Evolutionary conservation across 139 green algal genomes (phyloP).

Genomic region (Coelastrella sp.): DNA sequence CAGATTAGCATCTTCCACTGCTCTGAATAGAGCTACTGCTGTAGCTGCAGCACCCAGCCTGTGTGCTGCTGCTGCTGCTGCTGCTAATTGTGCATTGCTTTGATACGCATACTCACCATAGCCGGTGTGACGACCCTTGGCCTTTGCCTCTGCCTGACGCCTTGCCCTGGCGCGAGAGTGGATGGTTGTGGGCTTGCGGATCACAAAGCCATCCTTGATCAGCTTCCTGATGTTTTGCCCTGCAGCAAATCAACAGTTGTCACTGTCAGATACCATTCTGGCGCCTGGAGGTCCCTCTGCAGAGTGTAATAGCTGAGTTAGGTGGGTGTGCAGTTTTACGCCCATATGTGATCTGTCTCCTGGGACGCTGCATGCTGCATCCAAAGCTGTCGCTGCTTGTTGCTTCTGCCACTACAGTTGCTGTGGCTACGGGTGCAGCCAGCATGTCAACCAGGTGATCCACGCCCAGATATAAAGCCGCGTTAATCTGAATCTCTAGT

Average conservation of each 20-base stretch:
- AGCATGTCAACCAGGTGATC: background rate
- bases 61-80: background rate
- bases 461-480: no score
- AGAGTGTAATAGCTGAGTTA: background rate
- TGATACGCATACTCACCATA: slow-evolving; percentile 80
- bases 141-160: slow-evolving; percentile 90
- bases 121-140: slow-evolving; percentile 97
- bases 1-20: no score
- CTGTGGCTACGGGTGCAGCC: background rate
- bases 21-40: no score
- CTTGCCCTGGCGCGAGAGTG: slow-evolving; percentile 94
- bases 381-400: no score
- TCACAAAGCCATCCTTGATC: slow-evolving; percentile 99
- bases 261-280: no score
- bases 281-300: no score
- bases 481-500: no score
- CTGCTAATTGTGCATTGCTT: background rate
- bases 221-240: slow-evolving; percentile 99
- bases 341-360: no score
- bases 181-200: slow-evolving; percentile 96
- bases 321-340: no score
- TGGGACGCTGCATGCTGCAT: background rate
- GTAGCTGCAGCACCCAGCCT: no score
- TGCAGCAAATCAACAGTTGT: slow-evolving; percentile 56
- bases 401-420: background rate